Base-by-base conservation (phyloP, 331 rosid genomes). In the Quercus tomentella region DNA sequence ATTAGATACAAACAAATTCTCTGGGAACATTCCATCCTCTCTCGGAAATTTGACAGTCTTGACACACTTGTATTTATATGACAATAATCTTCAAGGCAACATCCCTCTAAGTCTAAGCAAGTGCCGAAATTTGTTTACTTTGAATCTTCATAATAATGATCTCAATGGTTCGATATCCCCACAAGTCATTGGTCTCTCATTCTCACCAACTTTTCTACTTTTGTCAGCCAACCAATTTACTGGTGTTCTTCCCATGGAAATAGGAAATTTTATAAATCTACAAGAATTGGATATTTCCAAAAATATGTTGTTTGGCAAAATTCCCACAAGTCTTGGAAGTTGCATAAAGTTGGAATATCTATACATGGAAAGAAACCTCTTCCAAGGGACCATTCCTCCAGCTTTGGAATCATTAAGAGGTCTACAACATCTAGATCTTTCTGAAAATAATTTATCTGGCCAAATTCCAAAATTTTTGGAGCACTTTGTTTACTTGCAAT, bases 211-310 rank as follows among this genome's bases (percentile, higher is more conserved):
- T 4, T 25, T n/a, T 30, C 5, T 82, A 20, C 2, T 18, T 37
- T n/a, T 77, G 52, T 82, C 81, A 31, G 11, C 41, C 5, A 82
- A 82, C 31, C 22, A 56, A 23, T 62, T 82, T 2, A 81, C 2
- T 18, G 54, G 77, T 11, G 51, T 37, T 4, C 66, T 81, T 12
- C 80, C 60, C 2, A 17, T 2, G 8, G 70, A 76, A 52, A 56
- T 76, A 5, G 70, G 77, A 18, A 58, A 28, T 18, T 55, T 28
- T 23, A 67, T 9, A 22, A 30, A 52, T 65, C n/a, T 57, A 1
- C 6, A 73, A 0, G 15, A 0, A 18, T 65, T 81, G 1, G 67
- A 75, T 30, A 2, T 81, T 26, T 81, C 77, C 9, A 14, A 43
- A 69, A 81, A 81, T 26, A 45, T 43, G 31, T 65, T 80, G 3